Evolutionary conservation across 2,329 filamentous ascomycete genomes (phyloP), one percentile per base, ranked within the genome.

Genomic region (Beauveria varroae): DNA sequence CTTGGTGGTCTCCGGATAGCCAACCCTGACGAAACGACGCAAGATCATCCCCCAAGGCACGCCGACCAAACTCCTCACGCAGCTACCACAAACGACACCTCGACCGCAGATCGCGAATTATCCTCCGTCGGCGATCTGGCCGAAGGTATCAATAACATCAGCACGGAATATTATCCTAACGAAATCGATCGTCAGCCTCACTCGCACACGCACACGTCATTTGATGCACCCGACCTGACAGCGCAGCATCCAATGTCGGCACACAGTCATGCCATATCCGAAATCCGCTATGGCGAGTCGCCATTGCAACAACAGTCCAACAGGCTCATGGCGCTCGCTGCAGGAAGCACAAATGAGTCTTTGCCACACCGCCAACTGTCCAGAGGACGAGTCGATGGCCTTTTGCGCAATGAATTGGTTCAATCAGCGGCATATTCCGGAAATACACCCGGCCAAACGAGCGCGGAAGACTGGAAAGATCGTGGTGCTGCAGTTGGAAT

Each of bases 1-100:
- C 83, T 98, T 71, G 95, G 95, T 71, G 93, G 93, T 70, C 81
- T 99, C 75, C 91, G 93, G 74, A 98, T 99, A 75, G 93, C 95
- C 69, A 99, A 98, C 75, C 93, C 93, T 60, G 93, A 97, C 78
- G 86, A 95, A 77, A 82, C 84, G 74, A 76, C 58, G 65, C 71
- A 64, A 71, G 68, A 65, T 65, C 68, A 61, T 58, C 65, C 61
- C 63, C 63, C 43, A 40, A 34, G 18, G 14, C 57, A 64, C 68
- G 22, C 64, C 65, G 41, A 63, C 63, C 40, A 61, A 61, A 62
- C 64, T 16, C 9, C 30, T 34, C 30, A 41, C 12, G n/a, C 44
- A 46, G 37, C 43, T 37, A 22, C 58, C 1, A 6, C 34, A 22
- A 16, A 55, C n/a, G 37, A 49, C 18, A 41, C 24, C 16, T 10